These are phyloP conservation scores for Bothriochloa decipiens DNA, from an alignment of 176 grass and related monocot species.

Conservation along the genomic window DNA sequence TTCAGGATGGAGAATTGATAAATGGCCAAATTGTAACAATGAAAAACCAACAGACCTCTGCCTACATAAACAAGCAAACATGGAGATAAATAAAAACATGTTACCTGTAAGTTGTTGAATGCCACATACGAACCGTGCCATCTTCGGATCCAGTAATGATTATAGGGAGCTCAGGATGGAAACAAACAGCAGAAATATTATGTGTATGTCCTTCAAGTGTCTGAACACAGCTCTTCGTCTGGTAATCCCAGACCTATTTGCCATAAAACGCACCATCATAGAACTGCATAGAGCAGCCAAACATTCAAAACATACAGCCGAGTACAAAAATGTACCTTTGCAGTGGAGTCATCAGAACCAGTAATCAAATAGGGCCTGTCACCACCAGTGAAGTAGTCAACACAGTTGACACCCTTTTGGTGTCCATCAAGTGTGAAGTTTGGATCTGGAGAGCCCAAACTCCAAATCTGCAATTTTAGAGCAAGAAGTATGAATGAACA, in stretches of 20 bases:
- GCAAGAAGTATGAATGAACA: conserved; percentile 18
- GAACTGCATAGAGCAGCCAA: conserved; percentile 19
- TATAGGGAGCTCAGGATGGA: conserved; percentile 98
- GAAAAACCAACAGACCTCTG: not conserved
- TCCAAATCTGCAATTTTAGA: conserved; percentile 78
- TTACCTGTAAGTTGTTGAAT: conserved; percentile 93
- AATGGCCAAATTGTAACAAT: conserved; percentile 19
- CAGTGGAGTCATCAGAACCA: conserved; percentile 97
- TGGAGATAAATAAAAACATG: conserved; percentile 32
- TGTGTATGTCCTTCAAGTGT: conserved; percentile 99
- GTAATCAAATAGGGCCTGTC: conserved; percentile 98
- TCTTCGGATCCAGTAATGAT: conserved; percentile 98
- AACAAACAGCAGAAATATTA: conserved; percentile 97
- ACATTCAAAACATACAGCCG: conserved; percentile 17
- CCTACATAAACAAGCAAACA: conserved; percentile 6
- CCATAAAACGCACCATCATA: conserved; percentile 35
- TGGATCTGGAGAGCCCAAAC: conserved; percentile 97
- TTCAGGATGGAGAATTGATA: not conserved
- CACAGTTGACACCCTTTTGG: conserved; percentile 96
- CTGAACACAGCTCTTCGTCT: conserved; percentile 98
- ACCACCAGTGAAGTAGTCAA: conserved; percentile 99
- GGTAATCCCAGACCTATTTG: conserved; percentile 97
- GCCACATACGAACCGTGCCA: conserved; percentile 97
- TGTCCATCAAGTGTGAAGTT: conserved; percentile 98
- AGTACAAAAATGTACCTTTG: conserved; percentile 69